Evolutionary conservation across 495 filamentous ascomycete species (phyloP).

Genomic region (Tuber microsphaerosporum): DNA sequence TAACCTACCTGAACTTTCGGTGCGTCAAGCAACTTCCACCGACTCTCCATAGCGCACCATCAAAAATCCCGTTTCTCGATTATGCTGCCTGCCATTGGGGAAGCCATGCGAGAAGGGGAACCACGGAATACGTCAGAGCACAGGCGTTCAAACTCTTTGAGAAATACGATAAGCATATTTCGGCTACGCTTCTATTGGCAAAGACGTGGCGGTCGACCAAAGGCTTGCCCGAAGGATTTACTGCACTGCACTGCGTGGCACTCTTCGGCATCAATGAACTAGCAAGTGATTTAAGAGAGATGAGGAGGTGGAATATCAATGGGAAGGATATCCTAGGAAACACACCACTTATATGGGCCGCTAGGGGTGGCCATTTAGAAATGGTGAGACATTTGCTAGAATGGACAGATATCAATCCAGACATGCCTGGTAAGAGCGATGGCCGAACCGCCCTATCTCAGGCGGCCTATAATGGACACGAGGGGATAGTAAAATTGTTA

Average conservation of each 20-base stretch:
- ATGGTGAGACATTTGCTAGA: conserved; percentile 3
- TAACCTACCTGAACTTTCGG: not conserved
- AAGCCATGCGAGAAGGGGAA: not conserved
- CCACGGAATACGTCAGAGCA: not conserved
- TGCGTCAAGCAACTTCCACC: not conserved
- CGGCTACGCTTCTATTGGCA: not conserved
- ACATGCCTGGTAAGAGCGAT: not conserved
- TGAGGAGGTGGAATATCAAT: not conserved
- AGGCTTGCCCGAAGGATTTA: not conserved
- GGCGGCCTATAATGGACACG: conserved; percentile 11
- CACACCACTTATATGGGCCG: not conserved
- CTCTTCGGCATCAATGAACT: not conserved
- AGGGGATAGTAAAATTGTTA: conserved; percentile 14
- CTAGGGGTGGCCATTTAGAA: conserved; percentile 4
- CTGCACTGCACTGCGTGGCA: not conserved
- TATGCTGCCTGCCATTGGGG: conserved; percentile 1
- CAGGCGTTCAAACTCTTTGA: not conserved
- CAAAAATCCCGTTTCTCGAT: not conserved
- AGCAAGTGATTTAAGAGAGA: not conserved
- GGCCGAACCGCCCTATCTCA: conserved; percentile 13
- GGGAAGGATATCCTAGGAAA: not conserved
- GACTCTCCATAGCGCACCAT: not conserved
- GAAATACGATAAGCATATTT: not conserved
- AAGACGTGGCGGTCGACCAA: not conserved
- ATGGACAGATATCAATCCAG: not conserved